A percentile compares a stretch with the other conserved stretches of the same genome.
These are phyloP conservation scores for Corylus avellana DNA, from an alignment of 306 rosid genomes.

Conservation along the genomic window DNA sequence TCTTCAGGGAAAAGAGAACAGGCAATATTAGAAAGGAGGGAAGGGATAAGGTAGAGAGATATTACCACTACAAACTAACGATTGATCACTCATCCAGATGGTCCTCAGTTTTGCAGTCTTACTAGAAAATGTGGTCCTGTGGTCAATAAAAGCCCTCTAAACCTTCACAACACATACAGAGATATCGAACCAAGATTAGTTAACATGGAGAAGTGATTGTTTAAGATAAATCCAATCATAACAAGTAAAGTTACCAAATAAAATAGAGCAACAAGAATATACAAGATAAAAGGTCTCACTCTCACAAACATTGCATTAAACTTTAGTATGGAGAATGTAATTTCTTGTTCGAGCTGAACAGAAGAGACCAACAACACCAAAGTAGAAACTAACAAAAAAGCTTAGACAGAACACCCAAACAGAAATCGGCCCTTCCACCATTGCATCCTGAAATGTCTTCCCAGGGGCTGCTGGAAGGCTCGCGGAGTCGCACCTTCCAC, in stretches of 20 bases:
- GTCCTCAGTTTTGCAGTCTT: neutral
- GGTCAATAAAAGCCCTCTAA: neutral
- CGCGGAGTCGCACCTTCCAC: slow-evolving; percentile 56
- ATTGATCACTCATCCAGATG: too few relatives aligned
- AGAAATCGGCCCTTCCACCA: slow-evolving; percentile 71
- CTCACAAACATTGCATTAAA: slow-evolving; percentile 34
- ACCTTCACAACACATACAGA: neutral
- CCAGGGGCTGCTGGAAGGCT: slow-evolving; percentile 50
- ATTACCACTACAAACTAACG: too few relatives aligned
- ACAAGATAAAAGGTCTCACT: slow-evolving; percentile 36
- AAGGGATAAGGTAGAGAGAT: too few relatives aligned
- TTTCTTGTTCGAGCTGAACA: slow-evolving; percentile 84
- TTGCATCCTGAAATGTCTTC: slow-evolving; percentile 54
- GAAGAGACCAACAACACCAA: slow-evolving; percentile 66
- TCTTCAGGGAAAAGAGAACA: too few relatives aligned
- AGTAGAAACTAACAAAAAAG: slow-evolving; percentile 82
- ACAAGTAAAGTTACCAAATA: slow-evolving; percentile 21
- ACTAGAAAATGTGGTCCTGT: neutral
- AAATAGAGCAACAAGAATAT: slow-evolving; percentile 35
- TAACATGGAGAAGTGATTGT: neutral
- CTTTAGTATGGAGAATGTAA: slow-evolving; percentile 67
- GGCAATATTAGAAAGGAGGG: too few relatives aligned
- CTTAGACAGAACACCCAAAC: slow-evolving; percentile 79
- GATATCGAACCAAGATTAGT: neutral
- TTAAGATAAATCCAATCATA: neutral